phyloP scores from a whole-genome alignment of 2,329 filamentous ascomycete species.

The Phymatotrichopsis omnivora region DNA sequence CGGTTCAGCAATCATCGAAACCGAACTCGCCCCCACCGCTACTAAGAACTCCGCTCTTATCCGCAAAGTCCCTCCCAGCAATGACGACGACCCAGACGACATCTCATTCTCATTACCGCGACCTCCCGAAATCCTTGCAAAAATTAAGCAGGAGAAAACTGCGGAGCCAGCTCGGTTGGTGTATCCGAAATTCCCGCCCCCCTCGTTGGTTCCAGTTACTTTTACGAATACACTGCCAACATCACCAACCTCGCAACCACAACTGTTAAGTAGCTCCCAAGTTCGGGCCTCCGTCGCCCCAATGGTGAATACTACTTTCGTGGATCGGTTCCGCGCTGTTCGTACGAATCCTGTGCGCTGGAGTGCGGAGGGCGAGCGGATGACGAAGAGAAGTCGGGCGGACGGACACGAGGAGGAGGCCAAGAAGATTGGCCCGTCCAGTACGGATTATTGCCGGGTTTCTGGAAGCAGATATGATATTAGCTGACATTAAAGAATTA shows the following conservation, averaged over 20 bases:
- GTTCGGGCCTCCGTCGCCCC: constrained; percentile 8
- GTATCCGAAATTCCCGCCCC: constrained; percentile 1
- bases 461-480: too few species aligned
- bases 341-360: too few species aligned
- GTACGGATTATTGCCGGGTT: too few species aligned
- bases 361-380: too few species aligned
- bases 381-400: too few species aligned
- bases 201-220: too few species aligned
- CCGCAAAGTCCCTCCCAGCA: neutral
- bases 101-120: constrained; percentile 4
- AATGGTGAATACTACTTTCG: constrained; percentile 5
- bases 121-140: neutral
- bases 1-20: neutral
- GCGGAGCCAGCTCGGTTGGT: neutral
- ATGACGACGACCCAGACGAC: neutral
- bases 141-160: neutral
- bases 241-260: neutral
- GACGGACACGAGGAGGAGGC: too few species aligned
- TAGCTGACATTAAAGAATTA: too few species aligned
- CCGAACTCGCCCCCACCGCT: neutral
- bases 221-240: too few species aligned
- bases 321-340: constrained; percentile 17
- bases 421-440: too few species aligned
- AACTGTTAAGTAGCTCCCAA: neutral
- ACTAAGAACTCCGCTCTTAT: neutral